These are phyloP conservation scores for Hemileccinum impolitum DNA, from an alignment of 768 basidiomycete species.

Conservation along the genomic window DNA sequence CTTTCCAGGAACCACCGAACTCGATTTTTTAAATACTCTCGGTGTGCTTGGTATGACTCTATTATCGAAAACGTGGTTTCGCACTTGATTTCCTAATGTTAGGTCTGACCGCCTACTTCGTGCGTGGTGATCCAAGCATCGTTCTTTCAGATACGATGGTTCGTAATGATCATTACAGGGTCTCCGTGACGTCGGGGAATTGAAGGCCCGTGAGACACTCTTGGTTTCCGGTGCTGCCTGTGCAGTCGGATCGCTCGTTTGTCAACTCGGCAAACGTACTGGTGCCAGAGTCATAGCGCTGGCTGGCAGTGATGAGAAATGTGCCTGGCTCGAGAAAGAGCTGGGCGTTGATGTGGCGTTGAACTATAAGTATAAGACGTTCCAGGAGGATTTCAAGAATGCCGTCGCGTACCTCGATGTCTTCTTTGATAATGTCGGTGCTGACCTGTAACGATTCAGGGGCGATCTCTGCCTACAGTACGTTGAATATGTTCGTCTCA, in stretches of 20 bases:
- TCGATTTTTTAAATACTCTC: conserved; percentile 79
- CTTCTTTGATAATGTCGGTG: conserved; percentile 80
- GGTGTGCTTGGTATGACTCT: conserved; percentile 59
- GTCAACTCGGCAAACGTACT: conserved; percentile 76
- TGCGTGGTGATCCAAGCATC: conserved; percentile 32
- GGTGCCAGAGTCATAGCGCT: conserved; percentile 86
- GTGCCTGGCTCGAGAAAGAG: conserved; percentile 78
- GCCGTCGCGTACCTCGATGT: conserved; percentile 73
- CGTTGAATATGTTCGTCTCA: conserved; percentile 19
- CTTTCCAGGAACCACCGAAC: conserved; percentile 53
- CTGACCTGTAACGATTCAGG: conserved; percentile 39
- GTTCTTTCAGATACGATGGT: neutral
- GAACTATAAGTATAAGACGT: conserved; percentile 82
- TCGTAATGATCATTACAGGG: conserved; percentile 46
- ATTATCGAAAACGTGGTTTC: neutral
- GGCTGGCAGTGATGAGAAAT: conserved; percentile 82
- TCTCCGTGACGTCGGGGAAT: conserved; percentile 70
- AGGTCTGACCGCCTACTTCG: conserved; percentile 91
- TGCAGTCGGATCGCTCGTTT: conserved; percentile 78
- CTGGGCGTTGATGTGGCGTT: conserved; percentile 79
- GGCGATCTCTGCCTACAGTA: conserved; percentile 84
- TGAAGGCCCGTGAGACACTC: conserved; percentile 82
- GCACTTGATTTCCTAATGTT: conserved; percentile 1
- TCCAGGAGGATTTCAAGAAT: conserved; percentile 67
- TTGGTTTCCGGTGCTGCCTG: conserved; percentile 91